Evolutionary conservation across 192 early-diverging fungal species (phyloP).

Genomic region (Martensiomyces pterosporus): DNA sequence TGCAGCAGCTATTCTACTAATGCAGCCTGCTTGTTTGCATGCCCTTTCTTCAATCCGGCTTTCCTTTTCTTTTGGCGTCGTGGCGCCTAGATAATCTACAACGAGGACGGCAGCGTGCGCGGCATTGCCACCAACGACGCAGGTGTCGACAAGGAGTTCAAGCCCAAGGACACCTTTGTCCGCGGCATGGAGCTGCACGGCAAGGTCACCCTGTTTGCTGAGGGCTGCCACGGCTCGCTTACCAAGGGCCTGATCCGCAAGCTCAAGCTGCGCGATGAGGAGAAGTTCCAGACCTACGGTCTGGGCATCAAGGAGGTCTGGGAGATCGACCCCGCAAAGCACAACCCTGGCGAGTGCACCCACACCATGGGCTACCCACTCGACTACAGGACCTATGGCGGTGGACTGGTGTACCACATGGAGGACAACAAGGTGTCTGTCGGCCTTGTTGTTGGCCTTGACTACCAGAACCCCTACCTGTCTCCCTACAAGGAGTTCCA

Average conservation of each 20-base stretch:
- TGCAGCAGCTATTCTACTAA: too few species aligned
- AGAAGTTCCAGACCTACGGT: conserved; percentile 88
- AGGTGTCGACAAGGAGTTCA: conserved; percentile 83
- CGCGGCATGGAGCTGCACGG: conserved; percentile 94
- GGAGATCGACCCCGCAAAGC: conserved; percentile 86
- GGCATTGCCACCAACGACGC: conserved; percentile 96
- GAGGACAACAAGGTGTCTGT: conserved; percentile 82
- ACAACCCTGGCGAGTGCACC: conserved; percentile 72
- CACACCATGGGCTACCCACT: conserved; percentile 93
- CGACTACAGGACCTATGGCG: conserved; percentile 87
- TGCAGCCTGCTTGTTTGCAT: too few species aligned
- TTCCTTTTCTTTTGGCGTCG: too few species aligned
- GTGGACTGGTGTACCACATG: conserved; percentile 94
- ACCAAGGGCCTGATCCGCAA: conserved; percentile 86
- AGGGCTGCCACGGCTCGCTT: conserved; percentile 96
- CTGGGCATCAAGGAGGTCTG: conserved; percentile 98
- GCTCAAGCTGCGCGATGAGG: conserved; percentile 84
- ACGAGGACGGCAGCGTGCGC: conserved; percentile 84
- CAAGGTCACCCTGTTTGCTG: conserved; percentile 92
- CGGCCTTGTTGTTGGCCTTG: conserved; percentile 87
- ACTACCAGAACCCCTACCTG: conserved; percentile 93
- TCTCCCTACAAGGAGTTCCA: conserved; percentile 98
- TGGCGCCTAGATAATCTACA: conserved; percentile 73
- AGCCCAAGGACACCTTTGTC: conserved; percentile 87
- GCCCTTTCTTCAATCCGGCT: too few species aligned